Percentiles rank a stretch among this genome's conserved stretches.
Conservation (phyloP, 1,284 basidiomycete genomes). For the Heliocybe sulcata region DNA sequence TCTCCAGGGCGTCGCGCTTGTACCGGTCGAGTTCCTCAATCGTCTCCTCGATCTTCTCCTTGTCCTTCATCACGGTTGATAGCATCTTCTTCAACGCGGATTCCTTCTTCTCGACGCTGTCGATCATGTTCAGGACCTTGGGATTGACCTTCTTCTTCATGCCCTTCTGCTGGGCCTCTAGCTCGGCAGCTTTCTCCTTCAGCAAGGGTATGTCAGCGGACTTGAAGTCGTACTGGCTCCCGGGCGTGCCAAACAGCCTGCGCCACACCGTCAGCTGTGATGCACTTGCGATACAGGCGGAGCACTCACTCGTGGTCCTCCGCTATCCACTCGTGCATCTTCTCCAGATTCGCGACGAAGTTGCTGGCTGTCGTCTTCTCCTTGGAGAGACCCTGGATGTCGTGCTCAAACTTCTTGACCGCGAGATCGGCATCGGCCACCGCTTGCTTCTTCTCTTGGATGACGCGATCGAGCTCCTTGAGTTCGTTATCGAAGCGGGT, state of each 20-base stretch:
- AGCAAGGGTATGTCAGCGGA: constrained; percentile 64
- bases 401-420: constrained; percentile 54
- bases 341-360: constrained; percentile 59
- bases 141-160: constrained; percentile 96
- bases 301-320: constrained; percentile 75
- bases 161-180: constrained; percentile 77
- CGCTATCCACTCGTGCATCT: constrained; percentile 82
- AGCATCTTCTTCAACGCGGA: constrained; percentile 84
- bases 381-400: constrained; percentile 40
- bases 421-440: constrained; percentile 69
- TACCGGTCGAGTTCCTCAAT: constrained; percentile 92
- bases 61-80: constrained; percentile 86
- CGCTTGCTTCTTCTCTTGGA: constrained; percentile 77
- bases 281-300: neutral
- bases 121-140: constrained; percentile 95
- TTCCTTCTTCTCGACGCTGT: constrained; percentile 94
- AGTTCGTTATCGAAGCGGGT: constrained; percentile 87
- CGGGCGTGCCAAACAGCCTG: constrained; percentile 78
- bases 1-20: constrained; percentile 89
- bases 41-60: constrained; percentile 93
- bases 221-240: constrained; percentile 81
- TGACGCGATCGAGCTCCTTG: constrained; percentile 71
- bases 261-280: neutral
- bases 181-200: constrained; percentile 63
- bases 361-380: constrained; percentile 44